Conservation (phyloP, 2,329 filamentous ascomycete genomes). For the Trichophyton equinum region DNA sequence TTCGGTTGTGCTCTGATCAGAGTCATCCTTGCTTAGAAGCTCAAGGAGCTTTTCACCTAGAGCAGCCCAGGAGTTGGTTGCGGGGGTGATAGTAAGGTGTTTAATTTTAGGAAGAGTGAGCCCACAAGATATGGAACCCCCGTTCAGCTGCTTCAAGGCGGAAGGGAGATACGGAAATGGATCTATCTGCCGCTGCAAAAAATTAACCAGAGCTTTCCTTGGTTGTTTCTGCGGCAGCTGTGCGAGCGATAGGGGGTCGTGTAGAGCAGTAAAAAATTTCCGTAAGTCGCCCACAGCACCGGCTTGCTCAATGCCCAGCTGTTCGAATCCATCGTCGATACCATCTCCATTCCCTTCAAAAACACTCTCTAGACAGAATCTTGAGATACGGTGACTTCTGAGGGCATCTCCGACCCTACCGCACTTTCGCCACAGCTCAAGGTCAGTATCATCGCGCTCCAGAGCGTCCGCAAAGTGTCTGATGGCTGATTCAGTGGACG, state of each 20-base stretch:
- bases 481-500: constrained; percentile 33
- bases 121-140: constrained; percentile 11
- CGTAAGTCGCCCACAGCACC: constrained; percentile 42
- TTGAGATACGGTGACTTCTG: constrained; percentile 45
- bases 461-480: constrained; percentile 48
- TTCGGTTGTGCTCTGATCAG: constrained; percentile 14
- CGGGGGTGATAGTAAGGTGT: constrained; percentile 28
- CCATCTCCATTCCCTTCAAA: constrained; percentile 49
- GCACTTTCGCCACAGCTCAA: constrained; percentile 51
- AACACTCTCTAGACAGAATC: constrained; percentile 52
- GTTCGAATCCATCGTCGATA: constrained; percentile 40
- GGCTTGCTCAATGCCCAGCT: constrained; percentile 47
- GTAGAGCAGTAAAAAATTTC: constrained; percentile 37
- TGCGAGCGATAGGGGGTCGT: constrained; percentile 44
- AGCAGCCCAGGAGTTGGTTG: constrained; percentile 33
- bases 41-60: constrained; percentile 39
- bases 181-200: constrained; percentile 43
- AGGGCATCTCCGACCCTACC: constrained; percentile 46
- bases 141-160: background rate
- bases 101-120: constrained; percentile 28
- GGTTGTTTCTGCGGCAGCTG: constrained; percentile 40
- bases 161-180: constrained; percentile 38
- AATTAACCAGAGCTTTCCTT: constrained; percentile 40
- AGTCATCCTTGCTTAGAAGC: constrained; percentile 30
- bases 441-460: constrained; percentile 52